A percentile compares a stretch with the other conserved stretches of the same genome.
Evolutionary conservation across 129 eudicot genomes (phyloP).

Genomic region (Saussurea involucrata): DNA sequence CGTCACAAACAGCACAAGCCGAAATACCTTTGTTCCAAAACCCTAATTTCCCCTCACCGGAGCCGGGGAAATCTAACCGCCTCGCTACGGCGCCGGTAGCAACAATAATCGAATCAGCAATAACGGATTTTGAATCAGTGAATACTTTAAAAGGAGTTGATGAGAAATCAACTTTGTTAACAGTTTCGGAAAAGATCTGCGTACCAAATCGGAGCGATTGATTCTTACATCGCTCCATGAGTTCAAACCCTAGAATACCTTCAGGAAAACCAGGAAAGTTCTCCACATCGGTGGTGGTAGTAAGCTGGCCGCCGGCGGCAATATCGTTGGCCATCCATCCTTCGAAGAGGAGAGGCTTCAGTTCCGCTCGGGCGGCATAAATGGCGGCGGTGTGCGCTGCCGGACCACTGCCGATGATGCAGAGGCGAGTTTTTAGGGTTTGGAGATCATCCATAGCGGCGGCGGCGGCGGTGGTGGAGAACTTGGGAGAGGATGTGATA

Average conservation of each 20-base stretch:
- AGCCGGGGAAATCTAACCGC: slow-evolving; percentile 55
- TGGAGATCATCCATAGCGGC: slow-evolving; percentile 42
- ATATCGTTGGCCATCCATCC: slow-evolving; percentile 99
- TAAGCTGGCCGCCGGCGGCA: slow-evolving; percentile 97
- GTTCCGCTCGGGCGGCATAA: slow-evolving; percentile 92
- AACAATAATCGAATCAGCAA: slow-evolving; percentile 66
- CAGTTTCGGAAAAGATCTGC: slow-evolving; percentile 72
- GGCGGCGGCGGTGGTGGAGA: slow-evolving; percentile 36
- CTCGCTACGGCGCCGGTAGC: slow-evolving; percentile 95
- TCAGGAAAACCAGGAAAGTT: slow-evolving; percentile 93
- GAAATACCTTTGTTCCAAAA: slow-evolving; percentile 94
- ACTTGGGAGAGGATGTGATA: slow-evolving; percentile 23
- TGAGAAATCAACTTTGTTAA: slow-evolving; percentile 60
- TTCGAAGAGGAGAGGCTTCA: slow-evolving; percentile 80
- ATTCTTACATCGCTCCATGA: slow-evolving; percentile 64
- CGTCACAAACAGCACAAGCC: slow-evolving; percentile 96
- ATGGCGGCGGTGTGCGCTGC: slow-evolving; percentile 99
- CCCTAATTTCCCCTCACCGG: slow-evolving; percentile 49
- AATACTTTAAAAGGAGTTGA: slow-evolving; percentile 53
- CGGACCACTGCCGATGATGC: slow-evolving; percentile 95
- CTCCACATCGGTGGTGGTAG: slow-evolving; percentile 96
- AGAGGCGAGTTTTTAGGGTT: slow-evolving; percentile 61
- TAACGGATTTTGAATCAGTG: slow-evolving; percentile 50
- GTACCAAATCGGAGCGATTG: slow-evolving; percentile 82
- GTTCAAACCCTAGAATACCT: slow-evolving; percentile 66